These are phyloP conservation scores for Trichaptum fuscoviolaceum DNA, from an alignment of 768 basidiomycete species.

Conservation along the genomic window DNA sequence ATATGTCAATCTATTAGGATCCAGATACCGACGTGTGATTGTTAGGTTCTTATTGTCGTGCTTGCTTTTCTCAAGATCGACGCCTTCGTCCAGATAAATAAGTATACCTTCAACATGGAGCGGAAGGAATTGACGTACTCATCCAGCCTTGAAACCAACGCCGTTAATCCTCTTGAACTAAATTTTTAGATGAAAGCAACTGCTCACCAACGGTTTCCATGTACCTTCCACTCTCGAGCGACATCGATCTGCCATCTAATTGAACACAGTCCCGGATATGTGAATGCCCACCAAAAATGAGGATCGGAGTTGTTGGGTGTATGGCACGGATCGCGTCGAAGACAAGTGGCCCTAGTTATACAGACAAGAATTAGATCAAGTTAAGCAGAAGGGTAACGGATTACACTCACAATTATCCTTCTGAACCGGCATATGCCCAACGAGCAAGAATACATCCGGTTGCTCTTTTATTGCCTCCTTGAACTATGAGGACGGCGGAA, in stretches of 20 bases:
- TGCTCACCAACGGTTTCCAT: constrained; percentile 33
- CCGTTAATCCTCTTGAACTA: background rate
- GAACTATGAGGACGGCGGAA: constrained; percentile 17
- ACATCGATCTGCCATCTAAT: constrained; percentile 32
- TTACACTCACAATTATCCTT: constrained; percentile 19
- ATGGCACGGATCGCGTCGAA: constrained; percentile 30
- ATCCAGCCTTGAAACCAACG: background rate
- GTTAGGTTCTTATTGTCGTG: constrained; percentile 9
- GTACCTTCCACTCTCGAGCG: constrained; percentile 35
- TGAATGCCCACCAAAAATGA: constrained; percentile 36
- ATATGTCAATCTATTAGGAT: constrained; percentile 28
- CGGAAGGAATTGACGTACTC: constrained; percentile 6
- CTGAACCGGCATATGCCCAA: constrained; percentile 34
- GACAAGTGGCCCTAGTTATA: constrained; percentile 24
- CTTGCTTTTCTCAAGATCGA: constrained; percentile 12
- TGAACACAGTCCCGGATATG: constrained; percentile 36
- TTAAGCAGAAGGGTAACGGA: background rate
- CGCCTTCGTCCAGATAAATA: background rate
- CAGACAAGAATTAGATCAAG: background rate
- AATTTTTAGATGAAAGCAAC: constrained; percentile 18
- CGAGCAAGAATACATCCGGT: constrained; percentile 34
- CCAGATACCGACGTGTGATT: constrained; percentile 27
- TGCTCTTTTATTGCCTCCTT: constrained; percentile 28
- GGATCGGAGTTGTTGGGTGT: constrained; percentile 33
- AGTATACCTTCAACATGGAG: constrained; percentile 17